These are phyloP conservation scores for Fusarium fujikuroi DNA, from an alignment of 2,329 filamentous ascomycete genomes.

Conservation along the genomic window DNA sequence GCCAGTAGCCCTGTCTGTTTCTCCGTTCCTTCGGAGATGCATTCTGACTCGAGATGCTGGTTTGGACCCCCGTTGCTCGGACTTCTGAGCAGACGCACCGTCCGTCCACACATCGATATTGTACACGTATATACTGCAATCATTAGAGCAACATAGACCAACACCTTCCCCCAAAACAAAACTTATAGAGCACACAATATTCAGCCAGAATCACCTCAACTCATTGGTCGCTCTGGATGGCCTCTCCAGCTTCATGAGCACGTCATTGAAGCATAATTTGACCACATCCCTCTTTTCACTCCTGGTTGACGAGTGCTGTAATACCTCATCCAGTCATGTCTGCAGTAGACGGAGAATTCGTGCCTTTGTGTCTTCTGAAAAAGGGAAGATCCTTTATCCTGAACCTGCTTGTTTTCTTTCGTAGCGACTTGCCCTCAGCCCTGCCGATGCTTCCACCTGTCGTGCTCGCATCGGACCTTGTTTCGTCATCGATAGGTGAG, in stretches of 20 bases:
- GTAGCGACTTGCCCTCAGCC: conserved; percentile 62
- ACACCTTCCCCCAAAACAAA: conserved; percentile 18
- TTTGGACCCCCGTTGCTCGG: conserved; percentile 2
- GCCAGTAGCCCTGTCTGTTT: conserved; percentile 32
- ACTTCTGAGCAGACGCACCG: conserved; percentile 2
- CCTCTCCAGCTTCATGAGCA: neutral
- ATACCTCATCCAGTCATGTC: conserved; percentile 47
- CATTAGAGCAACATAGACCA: conserved; percentile 19
- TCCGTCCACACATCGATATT: conserved; percentile 32
- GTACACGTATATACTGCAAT: conserved; percentile 44
- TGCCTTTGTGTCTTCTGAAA: conserved; percentile 64
- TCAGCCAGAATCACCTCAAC: conserved; percentile 4
- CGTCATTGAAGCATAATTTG: neutral
- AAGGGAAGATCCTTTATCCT: conserved; percentile 70
- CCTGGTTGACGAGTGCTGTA: conserved; percentile 27
- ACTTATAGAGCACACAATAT: conserved; percentile 17
- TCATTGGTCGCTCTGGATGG: neutral
- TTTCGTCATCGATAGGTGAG: conserved; percentile 45
- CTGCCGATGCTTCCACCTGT: conserved; percentile 58
- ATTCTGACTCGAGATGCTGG: conserved; percentile 26
- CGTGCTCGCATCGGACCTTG: conserved; percentile 45
- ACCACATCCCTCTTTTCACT: conserved; percentile 1
- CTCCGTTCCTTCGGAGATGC: conserved; percentile 30
- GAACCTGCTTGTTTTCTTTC: conserved; percentile 72
- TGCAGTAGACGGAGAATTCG: conserved; percentile 48